A percentile compares a stretch with the other conserved stretches of the same genome.
These are phyloP conservation scores for Lactifluus rugatus DNA, from an alignment of 768 basidiomycete genomes.

Conservation along the genomic window DNA sequence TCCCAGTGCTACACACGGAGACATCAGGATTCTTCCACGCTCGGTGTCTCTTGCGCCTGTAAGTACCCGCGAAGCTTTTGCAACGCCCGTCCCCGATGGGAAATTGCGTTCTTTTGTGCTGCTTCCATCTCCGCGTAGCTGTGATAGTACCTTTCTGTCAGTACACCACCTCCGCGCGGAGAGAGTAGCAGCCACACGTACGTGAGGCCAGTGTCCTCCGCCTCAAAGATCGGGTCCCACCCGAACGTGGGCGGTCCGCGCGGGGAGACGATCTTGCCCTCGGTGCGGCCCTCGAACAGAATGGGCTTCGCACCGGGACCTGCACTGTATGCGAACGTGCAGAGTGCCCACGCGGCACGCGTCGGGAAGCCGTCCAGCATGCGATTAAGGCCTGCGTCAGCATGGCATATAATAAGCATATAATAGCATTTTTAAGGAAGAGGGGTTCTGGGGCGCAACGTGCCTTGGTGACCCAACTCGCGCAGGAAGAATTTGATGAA, in stretches of 20 bases:
- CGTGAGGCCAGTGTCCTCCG: slow-evolving; percentile 68
- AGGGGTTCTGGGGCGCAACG: slow-evolving; percentile 14
- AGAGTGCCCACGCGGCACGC: slow-evolving; percentile 78
- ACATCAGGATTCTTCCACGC: background rate
- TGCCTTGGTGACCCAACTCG: slow-evolving; percentile 76
- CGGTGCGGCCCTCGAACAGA: slow-evolving; percentile 78
- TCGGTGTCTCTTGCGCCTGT: slow-evolving; percentile 16
- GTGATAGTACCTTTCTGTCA: background rate
- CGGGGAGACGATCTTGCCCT: slow-evolving; percentile 82
- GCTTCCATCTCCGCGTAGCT: slow-evolving; percentile 64
- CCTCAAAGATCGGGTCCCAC: slow-evolving; percentile 86
- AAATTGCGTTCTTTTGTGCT: slow-evolving; percentile 53
- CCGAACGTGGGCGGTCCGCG: slow-evolving; percentile 75
- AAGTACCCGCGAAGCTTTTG: slow-evolving; percentile 44
- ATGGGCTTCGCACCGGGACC: slow-evolving; percentile 76
- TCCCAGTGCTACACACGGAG: background rate
- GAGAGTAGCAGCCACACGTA: slow-evolving; percentile 27
- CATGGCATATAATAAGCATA: background rate
- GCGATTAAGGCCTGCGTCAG: slow-evolving; percentile 58
- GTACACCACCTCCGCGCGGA: background rate
- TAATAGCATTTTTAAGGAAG: too few relatives aligned
- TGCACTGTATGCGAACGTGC: slow-evolving; percentile 90
- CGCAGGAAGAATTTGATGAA: slow-evolving; percentile 94
- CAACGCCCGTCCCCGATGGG: slow-evolving; percentile 56
- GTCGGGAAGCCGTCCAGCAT: slow-evolving; percentile 70